A percentile compares a stretch with the other conserved stretches of the same genome.
phyloP scores from a whole-genome alignment of 2,329 filamentous ascomycete genomes.

The Epichloe typhina region DNA sequence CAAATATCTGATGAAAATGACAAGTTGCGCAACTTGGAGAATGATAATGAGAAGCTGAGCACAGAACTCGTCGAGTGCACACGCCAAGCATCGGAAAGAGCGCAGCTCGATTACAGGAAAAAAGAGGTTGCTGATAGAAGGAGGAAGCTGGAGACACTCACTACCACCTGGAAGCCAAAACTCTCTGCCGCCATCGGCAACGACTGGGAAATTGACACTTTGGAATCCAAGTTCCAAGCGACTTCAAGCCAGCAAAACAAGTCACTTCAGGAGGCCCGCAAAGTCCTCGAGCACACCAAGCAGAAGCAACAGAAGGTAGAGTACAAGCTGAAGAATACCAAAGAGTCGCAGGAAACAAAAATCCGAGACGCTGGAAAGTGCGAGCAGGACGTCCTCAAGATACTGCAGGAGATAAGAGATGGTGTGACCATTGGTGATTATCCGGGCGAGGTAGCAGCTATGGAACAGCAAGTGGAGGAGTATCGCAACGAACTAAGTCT shows the following conservation, averaged over 20 bases:
- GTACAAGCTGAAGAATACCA: slow-evolving; percentile 53
- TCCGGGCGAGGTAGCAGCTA: slow-evolving; percentile 33
- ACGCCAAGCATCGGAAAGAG: slow-evolving; percentile 66
- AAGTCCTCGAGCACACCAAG: slow-evolving; percentile 54
- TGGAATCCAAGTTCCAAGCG: slow-evolving; percentile 60
- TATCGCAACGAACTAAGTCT: slow-evolving; percentile 55
- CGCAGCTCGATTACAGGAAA: slow-evolving; percentile 69
- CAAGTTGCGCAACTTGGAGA: slow-evolving; percentile 56
- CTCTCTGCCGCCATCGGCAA: slow-evolving; percentile 50
- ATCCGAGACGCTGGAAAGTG: slow-evolving; percentile 47
- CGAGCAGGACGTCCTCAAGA: slow-evolving; percentile 40
- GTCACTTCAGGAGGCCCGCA: slow-evolving; percentile 50
- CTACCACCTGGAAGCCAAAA: slow-evolving; percentile 58
- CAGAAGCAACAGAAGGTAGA: slow-evolving; percentile 67
- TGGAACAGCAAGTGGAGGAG: slow-evolving; percentile 44
- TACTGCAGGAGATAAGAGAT: slow-evolving; percentile 31
- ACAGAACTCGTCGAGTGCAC: slow-evolving; percentile 76
- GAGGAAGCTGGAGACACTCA: slow-evolving; percentile 64
- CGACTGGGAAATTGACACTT: slow-evolving; percentile 53
- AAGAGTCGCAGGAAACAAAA: slow-evolving; percentile 51
- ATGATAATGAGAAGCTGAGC: slow-evolving; percentile 56
- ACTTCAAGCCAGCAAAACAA: slow-evolving; percentile 44
- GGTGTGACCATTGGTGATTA: slow-evolving; percentile 41
- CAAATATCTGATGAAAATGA: slow-evolving; percentile 54
- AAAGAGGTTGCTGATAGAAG: slow-evolving; percentile 66